Evolutionary conservation across 1,139 yeast species (phyloP).

Genomic region (Pichia kudriavzevii): DNA sequence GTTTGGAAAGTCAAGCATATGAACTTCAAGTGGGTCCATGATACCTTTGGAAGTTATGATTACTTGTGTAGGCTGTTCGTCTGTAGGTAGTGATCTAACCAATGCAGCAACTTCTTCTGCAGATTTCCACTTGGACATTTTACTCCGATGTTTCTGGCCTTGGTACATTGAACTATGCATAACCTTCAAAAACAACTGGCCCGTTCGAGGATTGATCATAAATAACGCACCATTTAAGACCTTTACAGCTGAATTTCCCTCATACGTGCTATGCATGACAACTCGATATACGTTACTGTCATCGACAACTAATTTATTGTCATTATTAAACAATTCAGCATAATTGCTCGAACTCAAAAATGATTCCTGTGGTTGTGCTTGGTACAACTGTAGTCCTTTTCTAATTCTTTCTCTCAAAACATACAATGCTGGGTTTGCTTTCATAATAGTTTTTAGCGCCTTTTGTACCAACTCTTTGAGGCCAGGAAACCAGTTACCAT

Average conservation of each 20-base stretch:
- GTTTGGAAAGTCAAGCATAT: conserved; percentile 94
- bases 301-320: conserved; percentile 77
- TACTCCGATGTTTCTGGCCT: conserved; percentile 92
- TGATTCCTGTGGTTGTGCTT: conserved; percentile 90
- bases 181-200: conserved; percentile 79
- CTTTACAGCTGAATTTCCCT: conserved; percentile 87
- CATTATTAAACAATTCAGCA: conserved; percentile 81
- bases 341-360: conserved; percentile 83
- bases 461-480: conserved; percentile 82
- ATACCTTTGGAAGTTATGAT: conserved; percentile 88
- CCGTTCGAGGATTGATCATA: conserved; percentile 82
- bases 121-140: conserved; percentile 94
- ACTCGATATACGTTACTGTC: conserved; percentile 92
- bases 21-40: conserved; percentile 92
- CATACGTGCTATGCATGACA: conserved; percentile 86
- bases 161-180: conserved; percentile 96
- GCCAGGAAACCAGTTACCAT: conserved; percentile 97
- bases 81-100: conserved; percentile 79
- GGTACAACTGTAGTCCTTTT: conserved; percentile 88
- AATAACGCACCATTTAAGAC: conserved; percentile 93
- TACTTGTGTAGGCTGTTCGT: conserved; percentile 90
- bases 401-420: conserved; percentile 90
- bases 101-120: conserved; percentile 97
- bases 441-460: conserved; percentile 92
- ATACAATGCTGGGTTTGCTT: conserved; percentile 86